A percentile compares a stretch with the other conserved stretches of the same genome.
These are phyloP conservation scores for Fomitopsis pinicola DNA, from an alignment of 1,284 basidiomycete genomes.

Conservation along the genomic window DNA sequence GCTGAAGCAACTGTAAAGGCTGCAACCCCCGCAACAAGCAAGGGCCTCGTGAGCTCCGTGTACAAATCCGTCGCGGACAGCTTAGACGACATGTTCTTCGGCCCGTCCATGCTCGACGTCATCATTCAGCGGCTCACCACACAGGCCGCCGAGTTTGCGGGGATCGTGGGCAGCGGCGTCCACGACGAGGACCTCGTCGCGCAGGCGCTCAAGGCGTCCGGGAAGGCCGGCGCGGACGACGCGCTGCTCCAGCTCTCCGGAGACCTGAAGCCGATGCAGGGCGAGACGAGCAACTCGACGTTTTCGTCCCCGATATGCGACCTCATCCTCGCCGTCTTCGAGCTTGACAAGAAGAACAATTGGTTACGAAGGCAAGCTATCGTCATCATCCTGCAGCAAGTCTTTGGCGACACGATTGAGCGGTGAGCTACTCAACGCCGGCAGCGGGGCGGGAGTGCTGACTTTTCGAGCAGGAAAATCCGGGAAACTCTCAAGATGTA, in stretches of 20 bases:
- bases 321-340: constrained; percentile 87
- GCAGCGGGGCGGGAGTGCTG: neutral
- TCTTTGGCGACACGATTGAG: constrained; percentile 94
- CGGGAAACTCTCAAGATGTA: constrained; percentile 70
- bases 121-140: constrained; percentile 85
- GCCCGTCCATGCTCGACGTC: constrained; percentile 91
- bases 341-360: constrained; percentile 92
- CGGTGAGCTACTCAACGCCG: constrained; percentile 44
- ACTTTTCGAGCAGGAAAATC: constrained; percentile 62
- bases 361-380: constrained; percentile 97
- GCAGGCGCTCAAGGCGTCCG: constrained; percentile 69
- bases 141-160: constrained; percentile 85
- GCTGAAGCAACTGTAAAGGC: constrained; percentile 33
- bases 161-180: constrained; percentile 74
- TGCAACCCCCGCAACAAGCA: constrained; percentile 59
- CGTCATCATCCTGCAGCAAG: constrained; percentile 93
- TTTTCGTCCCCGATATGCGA: constrained; percentile 96
- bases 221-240: constrained; percentile 60
- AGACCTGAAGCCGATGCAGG: constrained; percentile 76
- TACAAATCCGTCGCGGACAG: constrained; percentile 88
- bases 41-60: constrained; percentile 75
- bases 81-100: constrained; percentile 91
- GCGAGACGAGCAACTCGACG: constrained; percentile 78
- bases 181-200: constrained; percentile 81
- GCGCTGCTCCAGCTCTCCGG: constrained; percentile 64